Evolutionary conservation across 257 asterid genomes (phyloP).

Genomic region (Linderniella brevidens): DNA sequence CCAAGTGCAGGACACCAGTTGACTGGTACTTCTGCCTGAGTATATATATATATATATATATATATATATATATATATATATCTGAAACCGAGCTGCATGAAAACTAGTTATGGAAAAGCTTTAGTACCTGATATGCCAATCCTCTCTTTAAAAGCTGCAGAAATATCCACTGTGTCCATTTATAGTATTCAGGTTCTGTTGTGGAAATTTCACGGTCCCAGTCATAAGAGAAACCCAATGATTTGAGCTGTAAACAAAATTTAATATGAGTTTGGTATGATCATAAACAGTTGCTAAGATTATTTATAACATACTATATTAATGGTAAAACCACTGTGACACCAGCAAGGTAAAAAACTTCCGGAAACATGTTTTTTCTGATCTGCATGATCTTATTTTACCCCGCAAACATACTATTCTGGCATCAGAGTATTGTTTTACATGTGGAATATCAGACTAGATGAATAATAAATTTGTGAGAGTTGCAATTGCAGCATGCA

Average conservation of each 20-base stretch:
- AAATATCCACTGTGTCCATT: slow-evolving; percentile 99
- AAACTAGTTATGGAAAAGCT: slow-evolving; percentile 3
- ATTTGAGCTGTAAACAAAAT: slow-evolving; percentile 57
- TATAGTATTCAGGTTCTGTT: slow-evolving; percentile 87
- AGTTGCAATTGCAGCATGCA: no score
- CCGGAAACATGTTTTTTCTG: no score
- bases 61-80: background rate
- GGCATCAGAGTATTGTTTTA: no score
- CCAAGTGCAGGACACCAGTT: slow-evolving; percentile 99
- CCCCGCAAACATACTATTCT: no score
- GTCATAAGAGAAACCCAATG: slow-evolving; percentile 89
- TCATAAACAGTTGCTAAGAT: slow-evolving; percentile 1
- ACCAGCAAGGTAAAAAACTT: no score
- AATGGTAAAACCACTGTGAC: background rate
- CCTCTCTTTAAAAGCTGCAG: slow-evolving; percentile 91
- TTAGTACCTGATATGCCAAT: slow-evolving; percentile 76
- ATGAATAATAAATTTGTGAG: no score
- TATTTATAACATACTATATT: background rate
- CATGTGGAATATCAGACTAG: no score
- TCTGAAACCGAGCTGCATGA: slow-evolving; percentile 6
- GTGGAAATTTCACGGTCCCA: slow-evolving; percentile 99
- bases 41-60: background rate
- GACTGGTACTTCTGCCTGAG: slow-evolving; percentile 96
- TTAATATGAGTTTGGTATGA: slow-evolving; percentile 16
- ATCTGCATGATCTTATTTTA: no score